A percentile compares a stretch with the other conserved stretches of the same genome.
Conservation (phyloP, 805 yeast species). For the Blastobotrys parvus region DNA sequence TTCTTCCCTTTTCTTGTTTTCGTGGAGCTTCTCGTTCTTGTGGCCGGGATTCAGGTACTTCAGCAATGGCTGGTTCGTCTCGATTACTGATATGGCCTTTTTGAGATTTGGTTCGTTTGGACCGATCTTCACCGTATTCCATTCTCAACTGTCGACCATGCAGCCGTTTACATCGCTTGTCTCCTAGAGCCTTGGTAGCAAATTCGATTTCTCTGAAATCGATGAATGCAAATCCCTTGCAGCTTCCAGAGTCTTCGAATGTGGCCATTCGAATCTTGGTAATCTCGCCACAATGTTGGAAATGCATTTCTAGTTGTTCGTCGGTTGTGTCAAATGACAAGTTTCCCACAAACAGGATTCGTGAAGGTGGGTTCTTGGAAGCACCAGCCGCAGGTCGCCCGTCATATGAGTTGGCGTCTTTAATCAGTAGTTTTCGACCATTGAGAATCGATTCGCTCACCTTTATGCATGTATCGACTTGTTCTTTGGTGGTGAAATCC, state of each 20-base stretch:
- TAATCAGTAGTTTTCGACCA: slow-evolving; percentile 81
- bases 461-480: slow-evolving; percentile 52
- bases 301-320: slow-evolving; percentile 67
- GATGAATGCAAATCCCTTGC: slow-evolving; percentile 92
- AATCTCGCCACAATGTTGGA: slow-evolving; percentile 88
- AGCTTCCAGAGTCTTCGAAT: slow-evolving; percentile 92
- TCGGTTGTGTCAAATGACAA: slow-evolving; percentile 86
- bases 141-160: slow-evolving; percentile 71
- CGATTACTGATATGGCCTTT: no score
- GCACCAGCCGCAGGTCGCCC: slow-evolving; percentile 64
- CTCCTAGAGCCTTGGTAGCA: slow-evolving; percentile 74
- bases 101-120: slow-evolving; percentile 41
- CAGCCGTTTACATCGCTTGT: slow-evolving; percentile 54
- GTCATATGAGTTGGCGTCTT: slow-evolving; percentile 69
- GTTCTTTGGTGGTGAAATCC: slow-evolving; percentile 58
- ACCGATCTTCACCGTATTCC: slow-evolving; percentile 94
- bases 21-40: slow-evolving; percentile 1
- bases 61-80: slow-evolving; percentile 2
- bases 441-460: slow-evolving; percentile 67
- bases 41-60: slow-evolving; percentile 1
- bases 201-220: slow-evolving; percentile 78
- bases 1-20: slow-evolving; percentile 3
- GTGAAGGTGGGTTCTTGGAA: slow-evolving; percentile 69
- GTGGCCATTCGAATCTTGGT: slow-evolving; percentile 87
- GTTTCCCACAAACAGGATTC: slow-evolving; percentile 88